A percentile compares a stretch with the other conserved stretches of the same genome.
These are phyloP conservation scores for Ophiocordyceps camponoti-leonardi DNA, from an alignment of 2,329 filamentous ascomycete genomes.

Conservation along the genomic window DNA sequence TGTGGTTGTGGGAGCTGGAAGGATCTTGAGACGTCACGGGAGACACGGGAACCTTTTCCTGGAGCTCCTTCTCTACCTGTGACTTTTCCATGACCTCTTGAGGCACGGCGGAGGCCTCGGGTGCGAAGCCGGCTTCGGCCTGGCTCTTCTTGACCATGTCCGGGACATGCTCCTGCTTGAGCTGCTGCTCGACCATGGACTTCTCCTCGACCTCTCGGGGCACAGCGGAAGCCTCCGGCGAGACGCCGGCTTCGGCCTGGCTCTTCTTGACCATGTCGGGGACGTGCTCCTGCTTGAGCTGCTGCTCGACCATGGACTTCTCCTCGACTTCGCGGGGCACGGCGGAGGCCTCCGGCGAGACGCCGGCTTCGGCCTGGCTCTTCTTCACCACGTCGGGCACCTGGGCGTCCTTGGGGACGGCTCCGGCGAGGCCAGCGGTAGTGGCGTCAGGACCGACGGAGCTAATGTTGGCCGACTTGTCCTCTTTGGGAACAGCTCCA, in stretches of 20 bases:
- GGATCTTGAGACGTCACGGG: too few species aligned
- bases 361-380: conserved; percentile 50
- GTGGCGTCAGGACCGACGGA: conserved; percentile 38
- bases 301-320: conserved; percentile 54
- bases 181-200: conserved; percentile 18
- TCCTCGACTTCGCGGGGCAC: conserved; percentile 48
- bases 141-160: conserved; percentile 54
- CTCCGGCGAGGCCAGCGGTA: conserved; percentile 50
- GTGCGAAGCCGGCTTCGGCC: conserved; percentile 40
- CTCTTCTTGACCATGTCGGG: conserved; percentile 46
- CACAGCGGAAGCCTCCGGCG: conserved; percentile 52
- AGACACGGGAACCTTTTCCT: background rate
- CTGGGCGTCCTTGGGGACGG: conserved; percentile 45
- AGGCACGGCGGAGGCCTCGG: conserved; percentile 50
- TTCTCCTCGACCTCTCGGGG: conserved; percentile 53
- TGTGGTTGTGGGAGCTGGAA: too few species aligned
- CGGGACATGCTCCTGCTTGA: conserved; percentile 21
- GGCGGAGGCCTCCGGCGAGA: conserved; percentile 50
- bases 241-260: conserved; percentile 45
- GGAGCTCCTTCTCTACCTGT: conserved; percentile 5
- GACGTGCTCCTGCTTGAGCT: conserved; percentile 48
- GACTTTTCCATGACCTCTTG: conserved; percentile 56
- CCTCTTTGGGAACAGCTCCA: conserved; percentile 46
- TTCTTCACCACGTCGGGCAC: conserved; percentile 41
- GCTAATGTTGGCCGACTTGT: conserved; percentile 20